Percentiles rank a stretch among this genome's conserved stretches.
Conservation (phyloP, 106 monocot species). For the Vanilla planifolia region DNA sequence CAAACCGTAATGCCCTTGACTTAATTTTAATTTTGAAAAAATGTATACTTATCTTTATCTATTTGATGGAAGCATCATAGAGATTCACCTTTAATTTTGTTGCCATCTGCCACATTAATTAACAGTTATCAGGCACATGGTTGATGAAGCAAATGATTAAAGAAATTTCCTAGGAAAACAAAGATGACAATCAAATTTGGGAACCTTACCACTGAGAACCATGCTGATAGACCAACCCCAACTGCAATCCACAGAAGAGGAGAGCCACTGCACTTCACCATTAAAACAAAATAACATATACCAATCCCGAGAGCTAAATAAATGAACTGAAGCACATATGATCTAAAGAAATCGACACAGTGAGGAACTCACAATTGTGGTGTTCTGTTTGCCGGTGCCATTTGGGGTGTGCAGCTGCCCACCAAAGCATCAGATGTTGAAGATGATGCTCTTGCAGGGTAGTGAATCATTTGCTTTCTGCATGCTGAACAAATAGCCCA, state of each 20-base stretch:
- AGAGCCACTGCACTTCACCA: background rate
- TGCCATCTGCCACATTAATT: conserved; percentile 5
- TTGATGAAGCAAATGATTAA: background rate
- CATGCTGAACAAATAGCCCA: background rate
- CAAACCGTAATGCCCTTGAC: too few relatives aligned
- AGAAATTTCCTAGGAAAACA: background rate
- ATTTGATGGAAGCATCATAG: background rate
- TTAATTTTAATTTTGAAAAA: too few relatives aligned
- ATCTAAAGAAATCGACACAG: background rate
- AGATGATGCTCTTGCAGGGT: conserved; percentile 2
- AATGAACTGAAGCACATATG: background rate
- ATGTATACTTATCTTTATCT: too few relatives aligned
- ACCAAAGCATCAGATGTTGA: background rate
- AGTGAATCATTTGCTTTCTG: background rate
- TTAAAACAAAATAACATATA: background rate
- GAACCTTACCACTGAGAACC: conserved; percentile 4
- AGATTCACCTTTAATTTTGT: conserved; percentile 6
- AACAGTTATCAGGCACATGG: too few relatives aligned
- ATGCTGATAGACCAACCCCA: conserved; percentile 8
- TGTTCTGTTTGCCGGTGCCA: background rate
- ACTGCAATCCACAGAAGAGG: conserved; percentile 8
- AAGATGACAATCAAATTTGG: background rate
- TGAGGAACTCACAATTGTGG: background rate
- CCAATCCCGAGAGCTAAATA: too few relatives aligned
- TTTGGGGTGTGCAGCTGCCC: background rate